A percentile compares a stretch with the other conserved stretches of the same genome.
These are phyloP conservation scores for Schwanniomyces pseudopolymorphus DNA, from an alignment of 805 yeast genomes.

Conservation along the genomic window DNA sequence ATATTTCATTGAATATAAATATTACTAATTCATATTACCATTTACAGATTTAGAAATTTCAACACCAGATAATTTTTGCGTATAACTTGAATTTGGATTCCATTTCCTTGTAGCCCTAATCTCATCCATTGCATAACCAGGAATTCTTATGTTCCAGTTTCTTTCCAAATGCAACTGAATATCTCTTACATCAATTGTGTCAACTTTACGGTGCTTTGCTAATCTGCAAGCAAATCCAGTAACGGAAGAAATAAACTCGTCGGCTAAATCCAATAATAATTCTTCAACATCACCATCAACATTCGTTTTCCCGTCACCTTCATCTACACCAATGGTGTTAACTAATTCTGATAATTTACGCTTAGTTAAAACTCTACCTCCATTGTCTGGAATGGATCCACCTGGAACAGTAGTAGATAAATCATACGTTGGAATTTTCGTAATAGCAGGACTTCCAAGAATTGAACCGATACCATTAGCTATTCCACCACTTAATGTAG, in stretches of 20 bases:
- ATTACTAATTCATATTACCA: slow-evolving; percentile 35
- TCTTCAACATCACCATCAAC: slow-evolving; percentile 98
- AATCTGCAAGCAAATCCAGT: slow-evolving; percentile 91
- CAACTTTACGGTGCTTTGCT: slow-evolving; percentile 92
- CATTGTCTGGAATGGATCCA: slow-evolving; percentile 47
- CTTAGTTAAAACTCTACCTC: slow-evolving; percentile 82
- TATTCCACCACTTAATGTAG: slow-evolving; percentile 81
- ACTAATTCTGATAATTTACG: slow-evolving; percentile 88
- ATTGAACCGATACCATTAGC: slow-evolving; percentile 66
- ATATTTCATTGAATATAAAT: background rate
- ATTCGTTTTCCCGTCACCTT: slow-evolving; percentile 85
- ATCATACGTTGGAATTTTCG: slow-evolving; percentile 79
- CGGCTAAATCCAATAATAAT: slow-evolving; percentile 85
- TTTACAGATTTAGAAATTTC: slow-evolving; percentile 63
- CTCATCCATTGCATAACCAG: slow-evolving; percentile 92
- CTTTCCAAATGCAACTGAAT: slow-evolving; percentile 87
- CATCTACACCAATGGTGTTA: slow-evolving; percentile 76
- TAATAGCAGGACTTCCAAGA: slow-evolving; percentile 71
- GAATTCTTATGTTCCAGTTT: slow-evolving; percentile 93
- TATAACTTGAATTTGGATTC: slow-evolving; percentile 62
- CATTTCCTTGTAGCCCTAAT: slow-evolving; percentile 74
- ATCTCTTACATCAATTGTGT: slow-evolving; percentile 82
- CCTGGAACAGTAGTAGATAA: slow-evolving; percentile 38
- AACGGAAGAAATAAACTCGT: slow-evolving; percentile 88
- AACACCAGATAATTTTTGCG: slow-evolving; percentile 67